Base-by-base conservation (phyloP, 1,284 basidiomycete species). In the Xerocomus minutiporus region DNA sequence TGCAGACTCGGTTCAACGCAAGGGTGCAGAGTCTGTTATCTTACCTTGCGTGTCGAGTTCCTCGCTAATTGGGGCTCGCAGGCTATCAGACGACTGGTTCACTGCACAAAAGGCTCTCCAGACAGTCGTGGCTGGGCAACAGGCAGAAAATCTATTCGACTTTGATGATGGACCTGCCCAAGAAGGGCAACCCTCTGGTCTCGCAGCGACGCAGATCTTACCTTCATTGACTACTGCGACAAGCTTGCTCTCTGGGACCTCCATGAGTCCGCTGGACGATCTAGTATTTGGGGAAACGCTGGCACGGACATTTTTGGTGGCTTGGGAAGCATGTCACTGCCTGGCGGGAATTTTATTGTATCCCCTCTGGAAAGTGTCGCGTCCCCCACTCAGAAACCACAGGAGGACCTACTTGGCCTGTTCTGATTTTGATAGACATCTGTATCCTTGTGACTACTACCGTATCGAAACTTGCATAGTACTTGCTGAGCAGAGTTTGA, bases 101-200 rank as follows among this genome's bases (percentile, higher is more conserved):
- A 82, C 84, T 2, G 76, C 84, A 41, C 87, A 93, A 65, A 93
- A 90, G 58, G 94, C 94, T 1, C 73, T 97, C 8, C 87, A 94
- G 63, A 93, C 91, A 0, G 88, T 97, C 32, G 92, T 83, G 29
- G 84, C 85, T 4, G 94, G 94, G 15, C 91, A 94, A 70, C 89
- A 93, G 71, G 84, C 93, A 9, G 94, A 97, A 72, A 97, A 97
- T 68, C 74, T 96, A n/a, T 85, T 96, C 59, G 93, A 96, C 74
- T 93, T 96, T 70, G 90, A 91, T 69, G 89, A 92, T 60, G 79
- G 79, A 12, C 79, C 84, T n/a, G n/a, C n/a, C n/a, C 66, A 73
- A 48, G 80, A 85, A 17, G 81, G 56, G 3, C 59, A 82, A 58
- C 82, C 85, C 5, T 84, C 83, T 6, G 88, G 86, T 2, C 76